Base-by-base conservation (phyloP, 352 stramenopile species). In the Sclerospora graminicola region DNA sequence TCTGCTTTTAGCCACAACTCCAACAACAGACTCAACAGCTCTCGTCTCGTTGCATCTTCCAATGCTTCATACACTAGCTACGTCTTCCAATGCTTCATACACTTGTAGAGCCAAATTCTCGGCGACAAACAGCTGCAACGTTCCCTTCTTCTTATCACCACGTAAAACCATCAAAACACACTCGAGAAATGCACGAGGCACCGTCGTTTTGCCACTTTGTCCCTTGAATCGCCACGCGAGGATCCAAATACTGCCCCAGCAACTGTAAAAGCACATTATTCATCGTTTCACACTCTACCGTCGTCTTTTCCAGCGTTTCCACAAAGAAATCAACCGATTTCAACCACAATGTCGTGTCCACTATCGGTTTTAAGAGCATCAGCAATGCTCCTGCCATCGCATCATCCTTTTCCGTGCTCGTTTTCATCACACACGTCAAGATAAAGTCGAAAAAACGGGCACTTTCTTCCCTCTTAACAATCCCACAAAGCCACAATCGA, bases 321-420 rank as follows among this genome's bases (percentile, higher is more conserved):
- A 79, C 51, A 30, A 82, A 78, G 51, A 77, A 89, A 27, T 78
- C 54, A 2, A 71, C 53, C 20, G 78, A 80, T 60, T 82, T 67
- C 11, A 66, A 41, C 81, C 81, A 93, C 29, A 90, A 69, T 0
- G 45, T 46, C 1, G 47, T 44, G 23, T 68, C 33, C 29, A 73
- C 57, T 6, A 89, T 72, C 33, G 82, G 62, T 10, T 46, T 27
- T 8, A 93, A 50, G 29, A 89, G 46, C n/a, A 70, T 54, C 0
- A 90, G 53, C 41, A 90, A 54, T 51, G 85, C 81, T 14, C 64
- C 60, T 4, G 63, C 69, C 48, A 77, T 64, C n/a, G n/a, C n/a
- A n/a, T n/a, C n/a, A n/a, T 26, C 40, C 34, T 18, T 72, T 54
- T 33, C 84, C 66, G 30, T 73, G 49, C 31, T 45, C 55, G 28